A percentile compares a stretch with the other conserved stretches of the same genome.
Evolutionary conservation across 768 basidiomycete genomes (phyloP).

Genomic region (Pleurotus tuber-regium): DNA sequence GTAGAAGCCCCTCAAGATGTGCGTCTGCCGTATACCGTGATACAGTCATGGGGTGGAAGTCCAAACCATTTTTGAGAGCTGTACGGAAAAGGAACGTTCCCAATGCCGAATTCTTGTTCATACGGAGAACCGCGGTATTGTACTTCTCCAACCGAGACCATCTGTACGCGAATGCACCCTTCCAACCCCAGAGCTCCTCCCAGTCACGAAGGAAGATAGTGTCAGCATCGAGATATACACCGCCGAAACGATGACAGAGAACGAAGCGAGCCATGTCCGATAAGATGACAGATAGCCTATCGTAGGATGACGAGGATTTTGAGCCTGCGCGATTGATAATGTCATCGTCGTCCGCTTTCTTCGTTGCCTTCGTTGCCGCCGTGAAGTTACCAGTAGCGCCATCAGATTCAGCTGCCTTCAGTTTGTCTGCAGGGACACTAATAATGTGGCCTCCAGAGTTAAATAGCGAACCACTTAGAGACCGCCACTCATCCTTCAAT

Average conservation of each 20-base stretch:
- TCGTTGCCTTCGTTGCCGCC: conserved; percentile 47
- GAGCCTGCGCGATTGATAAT: conserved; percentile 80
- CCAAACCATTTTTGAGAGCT: conserved; percentile 84
- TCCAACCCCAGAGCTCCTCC: conserved; percentile 97
- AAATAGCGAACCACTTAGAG: conserved; percentile 70
- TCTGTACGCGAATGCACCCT: conserved; percentile 91
- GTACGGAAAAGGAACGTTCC: conserved; percentile 92
- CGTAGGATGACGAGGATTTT: conserved; percentile 83
- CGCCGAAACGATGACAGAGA: conserved; percentile 89
- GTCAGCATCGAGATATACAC: conserved; percentile 93
- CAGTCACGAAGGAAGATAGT: conserved; percentile 91
- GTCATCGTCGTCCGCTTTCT: too few species aligned
- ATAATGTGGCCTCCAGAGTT: conserved; percentile 84
- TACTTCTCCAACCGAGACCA: conserved; percentile 93
- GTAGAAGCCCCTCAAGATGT: conserved; percentile 68
- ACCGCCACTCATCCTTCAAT: conserved; percentile 85
- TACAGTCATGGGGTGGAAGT: conserved; percentile 95
- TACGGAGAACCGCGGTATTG: conserved; percentile 88
- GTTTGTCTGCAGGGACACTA: conserved; percentile 45
- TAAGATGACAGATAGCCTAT: conserved; percentile 86
- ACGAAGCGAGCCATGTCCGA: conserved; percentile 98
- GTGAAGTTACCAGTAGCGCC: conserved; percentile 52
- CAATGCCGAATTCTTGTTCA: conserved; percentile 87
- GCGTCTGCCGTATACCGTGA: conserved; percentile 84
- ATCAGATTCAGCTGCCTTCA: conserved; percentile 23